Evolutionary conservation across 1,139 yeast genomes (phyloP), one percentile per base, ranked within the genome.

Genomic region (Candida sp.): DNA sequence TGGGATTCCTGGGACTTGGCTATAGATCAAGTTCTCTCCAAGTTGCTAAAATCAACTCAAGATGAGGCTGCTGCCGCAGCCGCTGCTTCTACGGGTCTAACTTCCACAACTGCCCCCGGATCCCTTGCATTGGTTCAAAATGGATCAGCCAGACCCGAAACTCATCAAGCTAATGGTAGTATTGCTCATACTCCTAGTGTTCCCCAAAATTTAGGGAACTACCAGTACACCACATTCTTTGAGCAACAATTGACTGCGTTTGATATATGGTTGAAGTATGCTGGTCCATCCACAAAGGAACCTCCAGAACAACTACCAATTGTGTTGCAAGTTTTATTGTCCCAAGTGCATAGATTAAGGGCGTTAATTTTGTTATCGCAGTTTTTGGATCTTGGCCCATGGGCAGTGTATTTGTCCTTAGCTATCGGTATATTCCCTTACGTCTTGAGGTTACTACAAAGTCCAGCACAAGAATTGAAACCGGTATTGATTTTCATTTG

Each of bases 1-100:
- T 94, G 99, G 99, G 96, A 92, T 56, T 88, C 98, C 0, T 94
- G 99, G 99, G 99, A 96, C 65, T 75, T 94, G 62, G 98, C 99
- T 0, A 88, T 94, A 46, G 98, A 94, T 67, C 98, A 94, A 63
- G 96, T 96, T 2, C 75, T 96, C 49, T 84, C 91, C 4, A 91
- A 88, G 61, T 68, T 88, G 45, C 77, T 87, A 48, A 77, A 75
- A 51, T 73, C 67, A 45, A 39, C 69, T 50, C 58, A 62, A 44
- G 54, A 63, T 31, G 51, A 49, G 7, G 39, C 37, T 22, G 32
- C 34, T 5, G 42, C 40, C 27, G 43, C 28, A n/a, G 44, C 27
- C 9, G 22, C 48, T 9, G 30, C 12, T 32, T 32, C 35, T 42
- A 27, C 44, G 42, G 37, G 54, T 57, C 7, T 53, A 42, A 44